Evolutionary conservation across 1,284 basidiomycete species (phyloP), one percentile per base, ranked within the genome.

Genomic region (Phellinidium pouzarii): DNA sequence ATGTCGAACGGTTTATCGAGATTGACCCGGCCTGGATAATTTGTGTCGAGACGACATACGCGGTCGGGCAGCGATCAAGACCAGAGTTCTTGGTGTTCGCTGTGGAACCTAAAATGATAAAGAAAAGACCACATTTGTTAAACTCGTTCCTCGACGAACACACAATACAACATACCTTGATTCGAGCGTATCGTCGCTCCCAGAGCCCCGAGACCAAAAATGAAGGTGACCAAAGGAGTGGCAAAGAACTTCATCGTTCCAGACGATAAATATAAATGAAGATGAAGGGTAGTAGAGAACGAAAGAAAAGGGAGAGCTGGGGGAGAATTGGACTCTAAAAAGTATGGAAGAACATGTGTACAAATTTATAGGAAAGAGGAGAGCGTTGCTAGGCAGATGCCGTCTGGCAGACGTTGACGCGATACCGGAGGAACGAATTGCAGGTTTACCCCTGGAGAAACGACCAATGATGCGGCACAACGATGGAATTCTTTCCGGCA

Each of bases 231-330:
- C 22, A 54, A 43, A 50, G 53, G 53, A 54, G 53, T 45, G 42
- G 48, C 47, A 46, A 54, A 45, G 43, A 50, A 38, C 53, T 54
- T 54, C 53, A 54, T 54, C 53, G 53, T 54, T 44, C 43, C 50
- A 46, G 50, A 52, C 50, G 50, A 52, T 36, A 52, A 45, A 38
- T 46, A 41, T 14, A 37, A 44, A 41, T 14, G 25, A 44, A 14
- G 31, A 14, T 34, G 9, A 34, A 34, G 6, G 31, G 31, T 8
- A 34, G 31, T 11, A 17, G 27, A 38, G 9, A 23, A 52, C 17
- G 37, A 45, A 45, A n/a, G 34, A n/a, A 34, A 52, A 8, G 31
- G 27, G 31, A 37, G 26, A 26, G 25, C n/a, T 19, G 26, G 11
- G 44, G 38, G 31, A 20, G 40, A 31, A 44, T n/a, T 29, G 37